phyloP scores from a whole-genome alignment of 2,329 filamentous ascomycete species.

The Orbilia javanica region DNA sequence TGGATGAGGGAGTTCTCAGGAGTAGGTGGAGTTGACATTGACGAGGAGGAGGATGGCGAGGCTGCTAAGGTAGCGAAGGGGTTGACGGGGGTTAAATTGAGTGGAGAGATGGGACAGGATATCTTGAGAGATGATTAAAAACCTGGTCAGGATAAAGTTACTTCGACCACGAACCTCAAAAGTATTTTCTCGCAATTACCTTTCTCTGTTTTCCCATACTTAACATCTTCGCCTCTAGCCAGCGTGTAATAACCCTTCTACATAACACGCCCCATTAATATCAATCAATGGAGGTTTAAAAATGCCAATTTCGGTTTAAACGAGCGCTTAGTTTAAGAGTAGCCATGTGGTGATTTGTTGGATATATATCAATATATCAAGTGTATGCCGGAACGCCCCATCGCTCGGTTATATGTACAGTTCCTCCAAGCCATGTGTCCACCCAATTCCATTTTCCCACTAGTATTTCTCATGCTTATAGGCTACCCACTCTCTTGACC shows the following conservation, averaged over 20 bases:
- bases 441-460: not conserved
- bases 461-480: slow-evolving; percentile 1
- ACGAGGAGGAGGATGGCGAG: slow-evolving; percentile 33
- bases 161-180: not conserved
- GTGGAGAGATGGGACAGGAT: slow-evolving; percentile 30
- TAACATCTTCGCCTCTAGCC: no score
- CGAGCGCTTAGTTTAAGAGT: not conserved
- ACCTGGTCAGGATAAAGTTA: not conserved
- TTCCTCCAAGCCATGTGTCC: not conserved
- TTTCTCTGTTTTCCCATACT: not conserved
- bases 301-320: not conserved
- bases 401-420: slow-evolving; percentile 12
- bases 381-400: not conserved
- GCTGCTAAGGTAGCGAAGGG: slow-evolving; percentile 24
- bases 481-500: slow-evolving; percentile 77
- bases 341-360: slow-evolving; percentile 16
- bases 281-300: not conserved
- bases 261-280: no score
- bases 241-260: no score
- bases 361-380: slow-evolving; percentile 1
- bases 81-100: slow-evolving; percentile 10
- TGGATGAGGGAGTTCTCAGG: slow-evolving; percentile 68
- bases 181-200: not conserved
- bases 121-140: slow-evolving; percentile 37
- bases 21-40: not conserved